Conservation (phyloP, 495 filamentous ascomycete species). For the Penicillium silybi region DNA sequence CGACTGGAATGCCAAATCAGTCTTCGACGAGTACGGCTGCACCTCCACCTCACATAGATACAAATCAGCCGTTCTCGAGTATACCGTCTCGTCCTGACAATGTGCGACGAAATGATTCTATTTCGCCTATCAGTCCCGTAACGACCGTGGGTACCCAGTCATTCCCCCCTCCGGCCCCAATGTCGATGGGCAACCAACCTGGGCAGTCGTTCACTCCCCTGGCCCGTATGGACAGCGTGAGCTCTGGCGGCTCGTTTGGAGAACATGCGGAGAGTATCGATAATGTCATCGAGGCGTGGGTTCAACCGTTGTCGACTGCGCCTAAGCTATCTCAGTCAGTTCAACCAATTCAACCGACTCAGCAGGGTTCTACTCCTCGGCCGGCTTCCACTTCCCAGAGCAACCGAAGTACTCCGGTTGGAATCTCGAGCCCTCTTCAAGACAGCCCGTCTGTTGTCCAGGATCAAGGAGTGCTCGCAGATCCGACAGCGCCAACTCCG, state of each 20-base stretch:
- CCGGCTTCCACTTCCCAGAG: constrained; percentile 1
- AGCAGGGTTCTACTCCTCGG: constrained; percentile 5
- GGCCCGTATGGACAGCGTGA: constrained; percentile 26
- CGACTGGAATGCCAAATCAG: constrained; percentile 6
- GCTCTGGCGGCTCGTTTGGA: constrained; percentile 21
- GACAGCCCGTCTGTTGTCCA: not conserved
- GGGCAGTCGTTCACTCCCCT: constrained; percentile 12
- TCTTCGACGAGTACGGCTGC: not conserved
- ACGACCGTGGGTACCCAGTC: constrained; percentile 11
- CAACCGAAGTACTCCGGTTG: constrained; percentile 9
- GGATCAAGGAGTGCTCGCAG: not conserved
- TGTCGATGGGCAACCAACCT: constrained; percentile 3
- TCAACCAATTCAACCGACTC: constrained; percentile 5
- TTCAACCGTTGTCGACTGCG: constrained; percentile 23
- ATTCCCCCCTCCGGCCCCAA: constrained; percentile 16
- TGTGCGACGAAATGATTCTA: constrained; percentile 1
- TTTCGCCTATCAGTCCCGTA: constrained; percentile 27
- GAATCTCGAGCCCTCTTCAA: constrained; percentile 7
- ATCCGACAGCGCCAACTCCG: not conserved
- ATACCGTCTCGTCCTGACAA: not conserved
- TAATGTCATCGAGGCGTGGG: constrained; percentile 44
- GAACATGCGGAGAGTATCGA: constrained; percentile 39
- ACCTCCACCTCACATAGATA: constrained; percentile 4
- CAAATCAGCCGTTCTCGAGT: constrained; percentile 1
- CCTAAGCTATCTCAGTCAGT: constrained; percentile 6